Evolutionary conservation across 129 eudicot species (phyloP).

Genomic region (Saussurea involucrata): DNA sequence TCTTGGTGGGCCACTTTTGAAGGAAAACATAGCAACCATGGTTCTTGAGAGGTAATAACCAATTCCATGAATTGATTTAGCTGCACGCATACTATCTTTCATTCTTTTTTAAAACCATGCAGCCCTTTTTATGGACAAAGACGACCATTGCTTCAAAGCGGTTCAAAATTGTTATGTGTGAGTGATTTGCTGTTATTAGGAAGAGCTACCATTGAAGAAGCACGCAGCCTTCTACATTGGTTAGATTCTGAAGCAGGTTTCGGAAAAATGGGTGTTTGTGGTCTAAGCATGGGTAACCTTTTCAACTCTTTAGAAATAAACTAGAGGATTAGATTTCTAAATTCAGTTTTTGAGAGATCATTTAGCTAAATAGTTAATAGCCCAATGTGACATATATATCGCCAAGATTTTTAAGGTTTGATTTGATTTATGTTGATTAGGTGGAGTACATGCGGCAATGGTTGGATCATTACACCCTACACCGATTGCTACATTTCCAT

Average conservation of each 20-base stretch:
- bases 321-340: no score
- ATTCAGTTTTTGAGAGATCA: no score
- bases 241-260: constrained; percentile 77
- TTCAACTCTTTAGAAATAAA: constrained; percentile 3
- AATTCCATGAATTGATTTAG: neutral
- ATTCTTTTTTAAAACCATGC: constrained; percentile 12
- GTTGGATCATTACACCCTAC: constrained; percentile 95
- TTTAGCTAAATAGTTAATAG: no score
- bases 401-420: neutral
- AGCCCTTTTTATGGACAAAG: constrained; percentile 97
- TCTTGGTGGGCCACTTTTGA: constrained; percentile 87
- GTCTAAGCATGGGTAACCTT: constrained; percentile 98
- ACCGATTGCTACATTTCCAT: constrained; percentile 87
- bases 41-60: constrained; percentile 87
- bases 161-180: constrained; percentile 87
- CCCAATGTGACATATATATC: neutral
- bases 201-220: constrained; percentile 92
- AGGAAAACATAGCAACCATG: constrained; percentile 96
- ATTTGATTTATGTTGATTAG: constrained; percentile 29
- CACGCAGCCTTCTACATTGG: constrained; percentile 88
- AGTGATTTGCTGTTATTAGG: constrained; percentile 91
- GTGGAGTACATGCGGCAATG: constrained; percentile 99
- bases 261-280: constrained; percentile 94
- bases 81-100: neutral
- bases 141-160: constrained; percentile 78